phyloP scores from a whole-genome alignment of 345 rosid species.

The Acer campestre region DNA sequence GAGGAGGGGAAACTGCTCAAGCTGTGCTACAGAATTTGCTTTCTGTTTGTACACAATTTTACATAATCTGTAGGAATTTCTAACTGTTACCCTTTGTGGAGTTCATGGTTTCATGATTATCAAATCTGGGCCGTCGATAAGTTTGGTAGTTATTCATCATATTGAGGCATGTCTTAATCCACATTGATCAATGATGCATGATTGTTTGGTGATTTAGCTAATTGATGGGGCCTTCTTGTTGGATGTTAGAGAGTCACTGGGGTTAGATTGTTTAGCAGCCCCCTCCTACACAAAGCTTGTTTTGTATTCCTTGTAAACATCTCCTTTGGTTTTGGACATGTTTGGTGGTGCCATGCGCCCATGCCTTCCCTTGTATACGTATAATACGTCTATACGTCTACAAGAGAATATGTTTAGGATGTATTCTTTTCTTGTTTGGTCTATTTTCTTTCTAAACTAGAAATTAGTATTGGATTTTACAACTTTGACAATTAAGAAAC shows the following conservation, averaged over 20 bases:
- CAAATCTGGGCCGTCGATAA: not conserved
- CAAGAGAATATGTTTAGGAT: no score
- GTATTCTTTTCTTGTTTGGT: no score
- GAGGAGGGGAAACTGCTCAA: constrained; percentile 23
- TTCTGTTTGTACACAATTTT: constrained; percentile 22
- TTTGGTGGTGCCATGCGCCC: no score
- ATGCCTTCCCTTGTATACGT: no score
- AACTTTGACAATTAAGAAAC: no score
- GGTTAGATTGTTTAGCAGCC: not conserved
- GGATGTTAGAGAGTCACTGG: not conserved
- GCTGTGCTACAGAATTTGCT: constrained; percentile 18
- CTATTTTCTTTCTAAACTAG: no score
- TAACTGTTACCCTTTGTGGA: constrained; percentile 20
- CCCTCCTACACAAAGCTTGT: not conserved
- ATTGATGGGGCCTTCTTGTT: not conserved
- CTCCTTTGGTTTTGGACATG: no score
- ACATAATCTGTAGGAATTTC: constrained; percentile 27
- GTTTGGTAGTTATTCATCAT: not conserved
- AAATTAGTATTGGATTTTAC: no score
- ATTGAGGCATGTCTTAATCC: not conserved
- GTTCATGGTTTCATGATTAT: not conserved
- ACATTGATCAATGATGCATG: not conserved
- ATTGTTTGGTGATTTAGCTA: not conserved
- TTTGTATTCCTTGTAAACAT: no score
- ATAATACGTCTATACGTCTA: no score